Percentiles rank a stretch among this genome's conserved stretches.
Conservation (phyloP, 2,329 filamentous ascomycete genomes). For the Aureobasidium vineae region DNA sequence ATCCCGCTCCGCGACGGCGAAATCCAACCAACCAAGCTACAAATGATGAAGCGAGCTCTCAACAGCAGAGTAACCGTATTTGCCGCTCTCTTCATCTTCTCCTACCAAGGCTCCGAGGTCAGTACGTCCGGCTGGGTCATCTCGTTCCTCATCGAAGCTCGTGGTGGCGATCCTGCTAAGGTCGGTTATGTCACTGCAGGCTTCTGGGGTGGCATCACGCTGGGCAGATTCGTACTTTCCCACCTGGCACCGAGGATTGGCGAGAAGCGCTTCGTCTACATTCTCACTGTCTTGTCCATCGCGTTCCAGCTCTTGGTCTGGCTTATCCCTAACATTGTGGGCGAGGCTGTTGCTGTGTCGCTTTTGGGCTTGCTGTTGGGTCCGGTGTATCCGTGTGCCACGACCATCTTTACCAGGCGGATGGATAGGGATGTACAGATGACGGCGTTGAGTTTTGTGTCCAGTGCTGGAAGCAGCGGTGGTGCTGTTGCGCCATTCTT, state of each 20-base stretch:
- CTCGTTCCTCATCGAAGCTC: constrained; percentile 73
- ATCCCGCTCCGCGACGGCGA: constrained; percentile 32
- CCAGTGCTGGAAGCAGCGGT: constrained; percentile 66
- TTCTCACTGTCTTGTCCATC: constrained; percentile 59
- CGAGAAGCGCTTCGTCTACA: constrained; percentile 67
- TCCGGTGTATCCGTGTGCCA: constrained; percentile 73
- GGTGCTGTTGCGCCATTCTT: constrained; percentile 66
- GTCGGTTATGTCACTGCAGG: constrained; percentile 78
- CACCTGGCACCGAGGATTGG: constrained; percentile 65
- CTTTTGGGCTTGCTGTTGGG: constrained; percentile 74
- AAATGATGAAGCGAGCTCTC: constrained; percentile 52
- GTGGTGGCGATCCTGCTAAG: constrained; percentile 64
- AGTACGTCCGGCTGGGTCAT: constrained; percentile 84
- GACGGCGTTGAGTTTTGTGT: constrained; percentile 65
- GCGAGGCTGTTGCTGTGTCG: constrained; percentile 49
- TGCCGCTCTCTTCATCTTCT: constrained; percentile 78
- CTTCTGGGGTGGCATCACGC: constrained; percentile 56
- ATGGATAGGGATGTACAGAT: constrained; percentile 61
- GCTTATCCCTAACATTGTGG: constrained; percentile 71
- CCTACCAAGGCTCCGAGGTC: constrained; percentile 82
- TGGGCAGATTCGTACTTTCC: constrained; percentile 64
- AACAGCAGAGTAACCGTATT: constrained; percentile 63
- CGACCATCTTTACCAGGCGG: constrained; percentile 60
- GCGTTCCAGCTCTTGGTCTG: constrained; percentile 75
- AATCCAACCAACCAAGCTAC: constrained; percentile 45